Conservation (phyloP, 495 filamentous ascomycete genomes). For the Aeminium ludgeri region DNA sequence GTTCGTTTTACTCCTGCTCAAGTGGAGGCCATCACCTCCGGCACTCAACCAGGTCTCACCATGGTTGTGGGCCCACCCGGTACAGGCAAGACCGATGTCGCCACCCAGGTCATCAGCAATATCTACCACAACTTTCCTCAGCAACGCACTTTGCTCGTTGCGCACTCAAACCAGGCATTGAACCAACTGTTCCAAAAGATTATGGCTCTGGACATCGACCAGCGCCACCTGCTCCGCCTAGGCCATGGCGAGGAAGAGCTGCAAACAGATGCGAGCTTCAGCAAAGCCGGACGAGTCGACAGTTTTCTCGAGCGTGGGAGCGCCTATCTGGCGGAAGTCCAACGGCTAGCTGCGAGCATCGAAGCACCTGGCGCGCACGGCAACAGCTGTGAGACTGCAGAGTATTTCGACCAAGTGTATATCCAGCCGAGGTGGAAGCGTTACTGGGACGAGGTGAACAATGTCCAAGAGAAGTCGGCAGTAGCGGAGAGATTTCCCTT, state of each 20-base stretch:
- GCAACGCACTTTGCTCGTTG: constrained; percentile 82
- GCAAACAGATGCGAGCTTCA: constrained; percentile 70
- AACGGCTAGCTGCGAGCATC: constrained; percentile 67
- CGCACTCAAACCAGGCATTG: constrained; percentile 92
- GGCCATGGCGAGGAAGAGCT: constrained; percentile 93
- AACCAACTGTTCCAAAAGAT: constrained; percentile 99
- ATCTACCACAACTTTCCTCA: constrained; percentile 94
- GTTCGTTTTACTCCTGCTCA: constrained; percentile 85
- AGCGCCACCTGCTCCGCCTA: constrained; percentile 79
- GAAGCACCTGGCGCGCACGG: constrained; percentile 80
- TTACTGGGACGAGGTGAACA: constrained; percentile 42
- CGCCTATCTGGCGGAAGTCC: constrained; percentile 65
- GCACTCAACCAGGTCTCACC: constrained; percentile 85
- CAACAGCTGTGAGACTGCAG: constrained; percentile 88
- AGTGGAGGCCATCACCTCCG: constrained; percentile 81
- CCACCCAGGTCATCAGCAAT: constrained; percentile 96
- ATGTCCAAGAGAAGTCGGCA: constrained; percentile 32
- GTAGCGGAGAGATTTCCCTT: constrained; percentile 75
- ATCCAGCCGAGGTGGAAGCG: constrained; percentile 75
- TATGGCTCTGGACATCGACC: constrained; percentile 81
- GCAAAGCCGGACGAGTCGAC: constrained; percentile 89
- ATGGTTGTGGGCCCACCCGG: constrained; percentile 91
- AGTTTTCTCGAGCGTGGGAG: constrained; percentile 84
- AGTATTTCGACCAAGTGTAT: constrained; percentile 89
- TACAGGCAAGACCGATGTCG: constrained; percentile 96